A percentile compares a stretch with the other conserved stretches of the same genome.
These are phyloP conservation scores for Vinca major DNA, from an alignment of 305 asterid species.

Conservation along the genomic window DNA sequence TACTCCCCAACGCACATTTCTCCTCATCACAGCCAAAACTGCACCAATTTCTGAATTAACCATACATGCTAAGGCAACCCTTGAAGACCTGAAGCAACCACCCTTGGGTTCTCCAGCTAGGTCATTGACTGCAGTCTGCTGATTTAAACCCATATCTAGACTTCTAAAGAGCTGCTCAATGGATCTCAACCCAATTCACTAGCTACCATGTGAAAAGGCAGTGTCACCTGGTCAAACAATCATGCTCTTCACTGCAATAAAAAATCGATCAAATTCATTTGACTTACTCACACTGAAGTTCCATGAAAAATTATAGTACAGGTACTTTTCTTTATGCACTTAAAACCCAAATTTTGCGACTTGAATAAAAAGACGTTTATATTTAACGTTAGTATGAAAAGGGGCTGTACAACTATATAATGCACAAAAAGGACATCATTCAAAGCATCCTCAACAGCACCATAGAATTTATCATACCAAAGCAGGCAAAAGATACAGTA, in stretches of 20 bases:
- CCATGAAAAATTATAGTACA: background rate
- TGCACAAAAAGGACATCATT: background rate
- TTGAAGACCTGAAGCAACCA: slow-evolving; percentile 41
- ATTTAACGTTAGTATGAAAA: background rate
- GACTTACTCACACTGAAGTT: background rate
- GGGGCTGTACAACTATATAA: background rate
- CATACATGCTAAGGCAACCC: slow-evolving; percentile 75
- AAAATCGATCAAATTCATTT: slow-evolving; percentile 9
- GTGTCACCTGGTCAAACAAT: slow-evolving; percentile 13
- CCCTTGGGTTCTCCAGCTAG: slow-evolving; percentile 32
- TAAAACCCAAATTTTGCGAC: background rate
- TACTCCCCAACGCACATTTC: slow-evolving; percentile 96
- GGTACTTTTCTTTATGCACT: background rate
- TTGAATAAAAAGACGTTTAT: background rate
- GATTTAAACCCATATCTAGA: slow-evolving; percentile 40
- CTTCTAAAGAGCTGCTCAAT: slow-evolving; percentile 26
- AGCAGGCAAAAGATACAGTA: background rate
- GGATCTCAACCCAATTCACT: slow-evolving; percentile 15
- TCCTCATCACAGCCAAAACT: slow-evolving; percentile 96
- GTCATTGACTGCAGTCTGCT: slow-evolving; percentile 37
- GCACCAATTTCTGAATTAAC: slow-evolving; percentile 94
- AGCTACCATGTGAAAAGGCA: slow-evolving; percentile 26
- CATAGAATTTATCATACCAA: background rate
- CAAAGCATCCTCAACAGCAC: background rate
- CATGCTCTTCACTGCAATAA: slow-evolving; percentile 25